Evolutionary conservation across 129 eudicot species (phyloP).

Genomic region (Tagetes patula): DNA sequence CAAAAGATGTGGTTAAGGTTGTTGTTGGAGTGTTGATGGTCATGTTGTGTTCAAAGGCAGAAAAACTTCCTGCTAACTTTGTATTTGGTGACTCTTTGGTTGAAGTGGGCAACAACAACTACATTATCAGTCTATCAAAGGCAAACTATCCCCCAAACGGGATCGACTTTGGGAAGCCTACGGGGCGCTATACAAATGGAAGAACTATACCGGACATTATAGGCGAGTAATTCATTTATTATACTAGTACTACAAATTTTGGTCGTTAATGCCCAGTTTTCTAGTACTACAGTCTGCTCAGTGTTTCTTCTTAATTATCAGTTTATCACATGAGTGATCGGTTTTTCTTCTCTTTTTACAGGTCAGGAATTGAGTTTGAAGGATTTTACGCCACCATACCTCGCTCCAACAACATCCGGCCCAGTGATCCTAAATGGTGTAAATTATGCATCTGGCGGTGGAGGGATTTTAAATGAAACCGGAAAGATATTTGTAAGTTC

Average conservation of each 20-base stretch:
- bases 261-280: too few relatives aligned
- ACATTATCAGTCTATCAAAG: constrained; percentile 65
- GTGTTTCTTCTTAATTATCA: neutral
- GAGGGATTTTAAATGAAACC: constrained; percentile 74
- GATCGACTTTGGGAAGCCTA: constrained; percentile 77
- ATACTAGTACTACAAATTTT: neutral
- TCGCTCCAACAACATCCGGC: constrained; percentile 78
- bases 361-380: constrained; percentile 56
- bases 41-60: constrained; percentile 27
- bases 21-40: neutral
- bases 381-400: constrained; percentile 64
- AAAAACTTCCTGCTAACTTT: constrained; percentile 49
- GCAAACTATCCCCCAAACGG: constrained; percentile 82
- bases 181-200: constrained; percentile 86
- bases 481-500: constrained; percentile 75
- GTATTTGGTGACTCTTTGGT: constrained; percentile 91
- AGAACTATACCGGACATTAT: constrained; percentile 78
- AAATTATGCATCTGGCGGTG: constrained; percentile 96
- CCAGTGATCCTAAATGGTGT: constrained; percentile 58
- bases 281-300: too few relatives aligned
- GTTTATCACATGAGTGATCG: too few relatives aligned
- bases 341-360: constrained; percentile 22
- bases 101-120: constrained; percentile 86
- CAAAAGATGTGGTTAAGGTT: neutral
- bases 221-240: constrained; percentile 44